Conservation (phyloP, 345 rosid genomes). For the Corymbia maculata region DNA sequence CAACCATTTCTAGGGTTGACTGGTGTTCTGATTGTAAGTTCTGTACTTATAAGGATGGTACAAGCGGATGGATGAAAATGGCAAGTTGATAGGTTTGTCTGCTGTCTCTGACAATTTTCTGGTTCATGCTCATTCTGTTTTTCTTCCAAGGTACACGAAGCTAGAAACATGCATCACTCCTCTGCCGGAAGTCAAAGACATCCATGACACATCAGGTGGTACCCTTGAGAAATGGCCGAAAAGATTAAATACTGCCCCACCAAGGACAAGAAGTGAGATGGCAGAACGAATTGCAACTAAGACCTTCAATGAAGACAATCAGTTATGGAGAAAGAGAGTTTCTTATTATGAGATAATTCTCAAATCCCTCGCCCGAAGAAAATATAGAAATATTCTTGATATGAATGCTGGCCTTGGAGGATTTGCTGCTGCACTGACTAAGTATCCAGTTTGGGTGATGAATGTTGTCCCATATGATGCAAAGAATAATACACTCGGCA, state of each 20-base stretch:
- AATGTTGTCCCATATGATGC: conserved; percentile 47
- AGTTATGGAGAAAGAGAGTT: conserved; percentile 35
- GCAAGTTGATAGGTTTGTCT: neutral
- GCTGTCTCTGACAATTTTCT: neutral
- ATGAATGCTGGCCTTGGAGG: conserved; percentile 73
- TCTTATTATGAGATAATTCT: conserved; percentile 28
- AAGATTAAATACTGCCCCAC: conserved; percentile 35
- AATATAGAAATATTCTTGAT: conserved; percentile 54
- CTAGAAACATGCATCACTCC: conserved; percentile 59
- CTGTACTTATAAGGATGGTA: neutral
- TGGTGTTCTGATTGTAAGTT: neutral
- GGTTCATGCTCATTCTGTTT: neutral
- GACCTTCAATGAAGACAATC: conserved; percentile 26
- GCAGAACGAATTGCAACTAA: conserved; percentile 16
- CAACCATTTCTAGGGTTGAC: neutral
- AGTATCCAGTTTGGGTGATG: conserved; percentile 63
- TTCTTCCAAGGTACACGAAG: conserved; percentile 26
- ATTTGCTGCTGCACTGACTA: conserved; percentile 52
- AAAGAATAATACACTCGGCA: conserved; percentile 36
- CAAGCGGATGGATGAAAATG: neutral
- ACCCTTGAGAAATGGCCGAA: conserved; percentile 33
- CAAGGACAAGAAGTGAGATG: conserved; percentile 12
- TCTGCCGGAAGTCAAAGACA: conserved; percentile 17
- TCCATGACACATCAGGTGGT: conserved; percentile 24
- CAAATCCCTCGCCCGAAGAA: conserved; percentile 23